Percentiles rank a stretch among this genome's conserved stretches.
Conservation (phyloP, 305 asterid species). For the Fraxinus xanthoxyloides region DNA sequence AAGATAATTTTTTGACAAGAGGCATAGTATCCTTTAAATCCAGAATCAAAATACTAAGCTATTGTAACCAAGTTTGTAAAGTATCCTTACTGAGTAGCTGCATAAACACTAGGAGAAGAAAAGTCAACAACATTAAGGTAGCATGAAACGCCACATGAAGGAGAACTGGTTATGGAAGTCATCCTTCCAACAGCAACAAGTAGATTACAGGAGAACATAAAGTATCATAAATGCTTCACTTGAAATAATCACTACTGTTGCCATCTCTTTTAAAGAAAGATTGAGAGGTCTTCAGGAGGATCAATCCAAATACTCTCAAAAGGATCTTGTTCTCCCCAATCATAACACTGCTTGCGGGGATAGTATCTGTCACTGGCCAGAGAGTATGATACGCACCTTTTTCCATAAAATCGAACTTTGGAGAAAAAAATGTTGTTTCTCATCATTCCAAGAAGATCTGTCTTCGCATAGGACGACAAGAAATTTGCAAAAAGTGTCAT, state of each 20-base stretch:
- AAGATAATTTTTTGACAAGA: not conserved
- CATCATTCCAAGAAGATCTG: constrained; percentile 52
- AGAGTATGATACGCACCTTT: constrained; percentile 51
- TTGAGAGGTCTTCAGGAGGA: constrained; percentile 48
- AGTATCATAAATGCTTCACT: not conserved
- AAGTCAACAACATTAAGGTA: not conserved
- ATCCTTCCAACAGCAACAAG: not conserved
- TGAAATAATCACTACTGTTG: constrained; percentile 22
- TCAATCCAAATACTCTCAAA: constrained; percentile 57
- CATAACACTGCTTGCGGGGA: constrained; percentile 50
- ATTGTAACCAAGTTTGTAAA: constrained; percentile 5
- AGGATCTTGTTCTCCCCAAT: constrained; percentile 59
- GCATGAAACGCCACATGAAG: not conserved
- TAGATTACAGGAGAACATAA: not conserved
- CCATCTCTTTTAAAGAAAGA: constrained; percentile 26
- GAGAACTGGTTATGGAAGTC: not conserved
- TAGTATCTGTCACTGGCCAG: constrained; percentile 40
- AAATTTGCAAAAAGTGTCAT: constrained; percentile 50
- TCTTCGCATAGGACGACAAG: constrained; percentile 43
- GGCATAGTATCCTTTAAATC: not conserved
- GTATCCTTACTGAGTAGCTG: not conserved
- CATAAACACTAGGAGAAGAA: not conserved
- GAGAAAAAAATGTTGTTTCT: constrained; percentile 47
- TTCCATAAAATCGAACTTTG: constrained; percentile 49
- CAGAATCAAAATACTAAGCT: not conserved